Evolutionary conservation across 1,284 basidiomycete species (phyloP).

Genomic region (Tilletia horrida): DNA sequence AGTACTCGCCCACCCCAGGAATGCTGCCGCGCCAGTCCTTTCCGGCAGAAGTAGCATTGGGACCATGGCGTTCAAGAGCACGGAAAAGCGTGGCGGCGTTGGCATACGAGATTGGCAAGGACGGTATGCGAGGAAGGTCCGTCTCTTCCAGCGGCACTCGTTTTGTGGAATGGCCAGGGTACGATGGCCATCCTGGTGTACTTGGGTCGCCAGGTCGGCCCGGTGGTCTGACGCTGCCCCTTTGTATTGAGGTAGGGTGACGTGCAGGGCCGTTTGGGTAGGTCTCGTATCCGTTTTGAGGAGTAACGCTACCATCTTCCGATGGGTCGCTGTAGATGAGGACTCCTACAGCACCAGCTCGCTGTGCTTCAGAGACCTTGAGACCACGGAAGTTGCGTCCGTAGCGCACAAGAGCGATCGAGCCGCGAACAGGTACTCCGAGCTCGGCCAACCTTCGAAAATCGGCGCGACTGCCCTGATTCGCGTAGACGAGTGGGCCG

Average conservation of each 20-base stretch:
- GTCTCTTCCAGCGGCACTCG: constrained; percentile 61
- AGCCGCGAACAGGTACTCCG: constrained; percentile 72
- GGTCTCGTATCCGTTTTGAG: constrained; percentile 62
- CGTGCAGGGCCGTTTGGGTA: constrained; percentile 84
- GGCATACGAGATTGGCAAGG: constrained; percentile 63
- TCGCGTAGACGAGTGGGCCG: constrained; percentile 74
- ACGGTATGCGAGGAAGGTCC: constrained; percentile 73
- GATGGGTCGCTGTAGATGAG: constrained; percentile 82
- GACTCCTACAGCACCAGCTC: constrained; percentile 67
- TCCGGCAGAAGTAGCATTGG: constrained; percentile 63
- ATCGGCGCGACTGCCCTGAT: constrained; percentile 75
- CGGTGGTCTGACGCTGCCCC: constrained; percentile 76
- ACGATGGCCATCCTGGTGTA: constrained; percentile 82
- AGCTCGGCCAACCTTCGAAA: constrained; percentile 60
- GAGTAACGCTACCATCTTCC: constrained; percentile 79
- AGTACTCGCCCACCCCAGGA: constrained; percentile 59
- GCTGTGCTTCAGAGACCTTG: constrained; percentile 74
- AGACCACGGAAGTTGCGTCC: constrained; percentile 78
- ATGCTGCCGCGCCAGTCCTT: constrained; percentile 59
- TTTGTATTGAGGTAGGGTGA: constrained; percentile 67
- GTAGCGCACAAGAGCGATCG: constrained; percentile 80
- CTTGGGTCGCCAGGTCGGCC: constrained; percentile 76
- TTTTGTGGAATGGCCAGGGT: constrained; percentile 67
- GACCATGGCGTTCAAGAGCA: constrained; percentile 56
- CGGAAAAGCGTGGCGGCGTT: constrained; percentile 59